These are phyloP conservation scores for Claviceps monticola DNA, from an alignment of 2,329 filamentous ascomycete species.

Conservation along the genomic window DNA sequence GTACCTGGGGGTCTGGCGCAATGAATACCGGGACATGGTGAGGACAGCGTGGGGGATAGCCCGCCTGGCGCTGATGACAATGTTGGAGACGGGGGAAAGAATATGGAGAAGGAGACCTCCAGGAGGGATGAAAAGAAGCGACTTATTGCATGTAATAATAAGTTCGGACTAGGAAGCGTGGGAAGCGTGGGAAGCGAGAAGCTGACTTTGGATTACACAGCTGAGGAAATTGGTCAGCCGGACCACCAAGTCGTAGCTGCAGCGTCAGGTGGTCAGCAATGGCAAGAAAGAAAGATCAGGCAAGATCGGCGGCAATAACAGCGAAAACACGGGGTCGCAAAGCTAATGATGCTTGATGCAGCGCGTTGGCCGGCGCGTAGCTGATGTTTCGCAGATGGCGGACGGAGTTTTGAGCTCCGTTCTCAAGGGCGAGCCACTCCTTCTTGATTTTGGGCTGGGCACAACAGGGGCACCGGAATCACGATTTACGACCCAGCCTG, in stretches of 20 bases:
- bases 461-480: too few relatives aligned
- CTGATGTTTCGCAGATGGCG: not conserved
- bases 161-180: not conserved
- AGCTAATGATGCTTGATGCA: too few relatives aligned
- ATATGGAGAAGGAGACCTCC: not conserved
- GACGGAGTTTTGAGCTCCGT: not conserved
- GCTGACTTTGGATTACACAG: not conserved
- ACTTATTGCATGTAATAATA: conserved; percentile 1
- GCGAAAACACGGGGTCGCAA: too few relatives aligned
- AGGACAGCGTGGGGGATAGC: not conserved
- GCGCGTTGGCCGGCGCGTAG: not conserved
- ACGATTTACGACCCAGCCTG: too few relatives aligned
- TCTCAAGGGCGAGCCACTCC: not conserved
- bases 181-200: not conserved
- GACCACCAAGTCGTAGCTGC: too few relatives aligned
- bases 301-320: too few relatives aligned
- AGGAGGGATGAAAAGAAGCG: not conserved
- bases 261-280: too few relatives aligned
- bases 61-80: not conserved
- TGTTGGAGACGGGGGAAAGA: not conserved
- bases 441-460: too few relatives aligned
- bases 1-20: conserved; percentile 18
- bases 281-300: not conserved
- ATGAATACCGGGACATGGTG: conserved; percentile 16
- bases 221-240: too few relatives aligned